phyloP scores from a whole-genome alignment of 2,329 filamentous ascomycete species.

The Verticillium zaregamsianum region DNA sequence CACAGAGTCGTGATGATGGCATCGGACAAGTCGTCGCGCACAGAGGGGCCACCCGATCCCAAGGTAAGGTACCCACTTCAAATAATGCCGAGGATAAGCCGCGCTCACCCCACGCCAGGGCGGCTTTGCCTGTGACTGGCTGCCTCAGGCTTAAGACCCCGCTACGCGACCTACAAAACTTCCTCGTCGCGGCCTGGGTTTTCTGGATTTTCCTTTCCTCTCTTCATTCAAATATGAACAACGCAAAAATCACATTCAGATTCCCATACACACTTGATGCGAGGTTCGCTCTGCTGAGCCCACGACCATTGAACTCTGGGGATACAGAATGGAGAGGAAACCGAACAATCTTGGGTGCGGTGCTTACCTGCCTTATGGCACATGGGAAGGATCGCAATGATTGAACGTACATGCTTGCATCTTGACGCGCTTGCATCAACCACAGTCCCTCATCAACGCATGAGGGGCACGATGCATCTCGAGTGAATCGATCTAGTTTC shows the following conservation, averaged over 20 bases:
- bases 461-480: too few relatives aligned
- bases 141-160: background rate
- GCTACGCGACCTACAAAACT: constrained; percentile 1
- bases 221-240: constrained; percentile 34
- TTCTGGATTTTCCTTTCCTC: constrained; percentile 14
- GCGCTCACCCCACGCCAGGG: background rate
- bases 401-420: constrained; percentile 47
- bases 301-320: constrained; percentile 45
- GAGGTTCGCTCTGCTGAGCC: constrained; percentile 41
- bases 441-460: too few relatives aligned
- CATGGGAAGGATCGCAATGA: constrained; percentile 56
- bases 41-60: background rate
- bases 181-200: background rate
- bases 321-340: constrained; percentile 50
- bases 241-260: constrained; percentile 43
- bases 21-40: constrained; percentile 7
- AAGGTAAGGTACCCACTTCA: background rate
- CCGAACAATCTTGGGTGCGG: constrained; percentile 57
- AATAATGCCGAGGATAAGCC: background rate
- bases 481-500: too few relatives aligned
- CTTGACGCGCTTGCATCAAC: background rate
- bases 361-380: constrained; percentile 41
- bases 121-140: background rate
- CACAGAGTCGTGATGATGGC: constrained; percentile 3
- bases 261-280: constrained; percentile 32